phyloP scores from a whole-genome alignment of 2,329 filamentous ascomycete species.

The Helotiales sp. region DNA sequence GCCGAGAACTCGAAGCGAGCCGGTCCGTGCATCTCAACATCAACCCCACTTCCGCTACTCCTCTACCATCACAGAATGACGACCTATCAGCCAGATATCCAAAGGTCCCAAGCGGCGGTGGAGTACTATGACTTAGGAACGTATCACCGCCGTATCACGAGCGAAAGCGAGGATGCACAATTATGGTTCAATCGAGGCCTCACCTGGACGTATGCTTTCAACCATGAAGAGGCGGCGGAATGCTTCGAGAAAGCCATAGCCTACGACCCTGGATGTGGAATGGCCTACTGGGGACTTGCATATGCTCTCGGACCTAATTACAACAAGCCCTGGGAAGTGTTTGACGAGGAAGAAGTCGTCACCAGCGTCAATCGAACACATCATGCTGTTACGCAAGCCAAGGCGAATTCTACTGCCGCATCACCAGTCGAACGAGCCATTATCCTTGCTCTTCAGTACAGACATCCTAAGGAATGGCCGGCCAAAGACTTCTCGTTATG shows the following conservation, averaged over 20 bases:
- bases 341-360: slow-evolving; percentile 61
- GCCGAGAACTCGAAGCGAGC: background rate
- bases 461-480: slow-evolving; percentile 58
- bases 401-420: slow-evolving; percentile 36
- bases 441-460: slow-evolving; percentile 58
- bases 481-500: slow-evolving; percentile 51
- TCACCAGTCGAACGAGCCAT: slow-evolving; percentile 61
- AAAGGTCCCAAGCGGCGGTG: background rate
- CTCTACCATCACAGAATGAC: background rate
- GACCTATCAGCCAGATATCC: background rate
- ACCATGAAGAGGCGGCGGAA: slow-evolving; percentile 67
- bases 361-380: slow-evolving; percentile 50
- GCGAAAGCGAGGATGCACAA: slow-evolving; percentile 52
- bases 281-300: slow-evolving; percentile 71
- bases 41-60: background rate
- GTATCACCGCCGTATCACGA: slow-evolving; percentile 56
- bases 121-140: slow-evolving; percentile 53
- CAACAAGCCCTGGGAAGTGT: slow-evolving; percentile 76
- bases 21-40: background rate
- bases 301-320: slow-evolving; percentile 74
- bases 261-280: slow-evolving; percentile 54
- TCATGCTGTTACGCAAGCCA: slow-evolving; percentile 46
- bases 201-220: slow-evolving; percentile 75
- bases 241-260: slow-evolving; percentile 64
- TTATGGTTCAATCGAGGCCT: slow-evolving; percentile 72